Percentiles rank a stretch among this genome's conserved stretches.
phyloP scores from a whole-genome alignment of 352 stramenopile species.

The Lagenidium sp. region DNA sequence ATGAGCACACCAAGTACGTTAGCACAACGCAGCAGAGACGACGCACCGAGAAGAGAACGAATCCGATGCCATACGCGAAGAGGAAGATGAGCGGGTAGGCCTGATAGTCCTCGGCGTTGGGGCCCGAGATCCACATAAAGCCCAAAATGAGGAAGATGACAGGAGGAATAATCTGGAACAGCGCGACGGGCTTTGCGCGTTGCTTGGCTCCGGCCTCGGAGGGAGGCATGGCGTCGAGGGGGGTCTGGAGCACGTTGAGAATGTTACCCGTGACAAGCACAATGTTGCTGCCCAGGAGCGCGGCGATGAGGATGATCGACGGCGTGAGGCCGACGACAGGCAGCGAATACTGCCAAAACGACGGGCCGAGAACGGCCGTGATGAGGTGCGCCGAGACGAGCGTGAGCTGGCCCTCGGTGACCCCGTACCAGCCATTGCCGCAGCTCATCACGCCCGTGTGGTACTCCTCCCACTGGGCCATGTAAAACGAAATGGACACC shows the following conservation, averaged over 20 bases:
- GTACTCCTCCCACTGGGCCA: constrained; percentile 86
- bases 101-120: constrained; percentile 50
- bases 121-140: constrained; percentile 64
- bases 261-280: constrained; percentile 71
- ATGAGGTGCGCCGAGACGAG: constrained; percentile 58
- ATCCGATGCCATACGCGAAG: constrained; percentile 71
- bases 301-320: constrained; percentile 33
- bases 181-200: constrained; percentile 66
- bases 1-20: constrained; percentile 3
- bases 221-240: constrained; percentile 36
- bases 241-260: constrained; percentile 51
- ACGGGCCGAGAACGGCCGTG: constrained; percentile 42
- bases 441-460: constrained; percentile 87
- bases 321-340: constrained; percentile 30
- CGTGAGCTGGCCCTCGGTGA: constrained; percentile 78
- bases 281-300: constrained; percentile 67
- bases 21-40: not conserved
- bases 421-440: constrained; percentile 74
- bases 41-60: constrained; percentile 79
- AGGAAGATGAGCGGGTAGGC: constrained; percentile 72
- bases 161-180: constrained; percentile 69
- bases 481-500: constrained; percentile 76
- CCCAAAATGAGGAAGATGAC: constrained; percentile 44
- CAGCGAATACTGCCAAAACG: constrained; percentile 42
- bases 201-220: constrained; percentile 81